Percentiles rank a stretch among this genome's conserved stretches.
Conservation (phyloP, 192 early-diverging fungal genomes). For the Entomortierella lignicola region DNA sequence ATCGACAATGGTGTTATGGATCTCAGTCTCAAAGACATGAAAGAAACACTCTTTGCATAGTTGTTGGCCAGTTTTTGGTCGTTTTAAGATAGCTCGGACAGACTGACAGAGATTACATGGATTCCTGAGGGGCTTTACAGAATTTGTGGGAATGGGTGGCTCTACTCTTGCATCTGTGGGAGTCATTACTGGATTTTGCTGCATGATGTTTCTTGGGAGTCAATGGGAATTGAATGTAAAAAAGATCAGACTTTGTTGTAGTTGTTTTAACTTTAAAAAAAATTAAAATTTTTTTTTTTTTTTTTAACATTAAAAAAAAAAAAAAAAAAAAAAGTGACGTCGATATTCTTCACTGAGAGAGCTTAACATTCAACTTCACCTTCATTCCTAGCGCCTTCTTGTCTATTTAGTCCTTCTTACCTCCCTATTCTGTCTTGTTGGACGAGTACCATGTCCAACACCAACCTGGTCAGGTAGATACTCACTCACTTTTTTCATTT, state of each 20-base stretch:
- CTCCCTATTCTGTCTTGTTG: neutral
- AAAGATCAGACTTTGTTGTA: neutral
- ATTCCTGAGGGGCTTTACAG: constrained; percentile 33
- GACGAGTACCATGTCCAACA: constrained; percentile 21
- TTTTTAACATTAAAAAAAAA: too few relatives aligned
- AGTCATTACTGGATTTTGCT: neutral
- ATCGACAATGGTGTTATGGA: constrained; percentile 91
- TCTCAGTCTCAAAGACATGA: constrained; percentile 91
- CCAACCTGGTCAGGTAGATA: constrained; percentile 17
- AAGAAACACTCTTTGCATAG: constrained; percentile 95
- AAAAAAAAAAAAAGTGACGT: neutral
- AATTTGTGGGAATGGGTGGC: constrained; percentile 5
- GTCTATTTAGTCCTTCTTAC: neutral
- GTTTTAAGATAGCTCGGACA: constrained; percentile 84
- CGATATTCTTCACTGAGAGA: too few relatives aligned
- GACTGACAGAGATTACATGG: constrained; percentile 66
- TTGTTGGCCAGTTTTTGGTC: constrained; percentile 91
- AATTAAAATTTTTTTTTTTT: too few relatives aligned
- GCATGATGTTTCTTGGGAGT: constrained; percentile 4
- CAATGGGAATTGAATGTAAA: neutral
- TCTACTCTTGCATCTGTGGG: neutral
- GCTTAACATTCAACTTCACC: too few relatives aligned
- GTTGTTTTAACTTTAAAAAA: too few relatives aligned
- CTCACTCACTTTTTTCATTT: neutral
- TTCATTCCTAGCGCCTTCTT: neutral